A percentile compares a stretch with the other conserved stretches of the same genome.
Conservation (phyloP, 2,329 filamentous ascomycete genomes). For the Penicillium sp. region DNA sequence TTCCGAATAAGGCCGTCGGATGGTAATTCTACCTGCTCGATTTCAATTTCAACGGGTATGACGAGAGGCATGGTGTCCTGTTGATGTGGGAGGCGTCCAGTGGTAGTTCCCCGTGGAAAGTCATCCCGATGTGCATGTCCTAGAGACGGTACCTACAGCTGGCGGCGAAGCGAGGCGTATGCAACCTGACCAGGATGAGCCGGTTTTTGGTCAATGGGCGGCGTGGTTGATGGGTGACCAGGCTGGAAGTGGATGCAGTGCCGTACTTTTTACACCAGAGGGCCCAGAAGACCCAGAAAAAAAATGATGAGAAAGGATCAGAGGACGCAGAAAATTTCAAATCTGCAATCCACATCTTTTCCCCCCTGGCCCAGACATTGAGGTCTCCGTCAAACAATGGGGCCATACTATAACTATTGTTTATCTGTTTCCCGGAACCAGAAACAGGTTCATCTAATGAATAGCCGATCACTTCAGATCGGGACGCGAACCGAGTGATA, state of each 20-base stretch:
- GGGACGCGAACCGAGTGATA: neutral
- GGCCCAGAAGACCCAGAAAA: neutral
- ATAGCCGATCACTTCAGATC: neutral
- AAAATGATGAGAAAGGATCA: neutral
- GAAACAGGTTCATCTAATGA: neutral
- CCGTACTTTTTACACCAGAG: constrained; percentile 8
- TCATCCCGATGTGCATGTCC: neutral
- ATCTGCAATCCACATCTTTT: neutral
- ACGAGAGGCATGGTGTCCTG: constrained; percentile 8
- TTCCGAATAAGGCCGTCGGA: neutral
- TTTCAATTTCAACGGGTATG: constrained; percentile 18
- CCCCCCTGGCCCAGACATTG: neutral
- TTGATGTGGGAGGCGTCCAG: constrained; percentile 9
- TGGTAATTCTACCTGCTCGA: neutral
- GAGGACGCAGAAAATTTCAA: neutral
- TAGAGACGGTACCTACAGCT: constrained; percentile 20
- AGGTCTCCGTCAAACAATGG: neutral
- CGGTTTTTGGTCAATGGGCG: constrained; percentile 7
- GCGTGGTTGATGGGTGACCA: constrained; percentile 23
- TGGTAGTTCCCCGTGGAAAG: neutral
- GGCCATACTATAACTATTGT: neutral
- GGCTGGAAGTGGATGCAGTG: constrained; percentile 2
- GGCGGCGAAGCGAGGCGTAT: constrained; percentile 9
- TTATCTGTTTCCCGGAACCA: neutral
- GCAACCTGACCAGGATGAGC: constrained; percentile 14